phyloP scores from a whole-genome alignment of 768 basidiomycete species.

The Tulasnella sp. region DNA sequence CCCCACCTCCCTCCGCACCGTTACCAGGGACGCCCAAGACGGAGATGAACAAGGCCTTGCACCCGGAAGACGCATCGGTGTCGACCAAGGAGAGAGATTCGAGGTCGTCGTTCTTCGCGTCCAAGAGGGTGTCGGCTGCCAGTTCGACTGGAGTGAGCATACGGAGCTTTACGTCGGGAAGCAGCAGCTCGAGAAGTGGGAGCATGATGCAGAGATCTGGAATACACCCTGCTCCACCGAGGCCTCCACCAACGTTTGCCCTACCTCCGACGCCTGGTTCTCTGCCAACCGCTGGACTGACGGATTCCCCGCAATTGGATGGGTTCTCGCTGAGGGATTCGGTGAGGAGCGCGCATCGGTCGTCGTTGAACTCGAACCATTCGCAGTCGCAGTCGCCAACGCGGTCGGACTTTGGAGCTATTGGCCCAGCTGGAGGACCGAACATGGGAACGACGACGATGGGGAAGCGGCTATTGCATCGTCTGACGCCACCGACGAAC shows the following conservation, averaged over 20 bases:
- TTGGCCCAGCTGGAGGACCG: neutral
- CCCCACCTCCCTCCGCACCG: slow-evolving; percentile 21
- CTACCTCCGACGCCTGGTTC: slow-evolving; percentile 19
- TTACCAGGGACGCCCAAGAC: neutral
- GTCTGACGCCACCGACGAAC: slow-evolving; percentile 22
- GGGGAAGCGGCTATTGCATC: neutral
- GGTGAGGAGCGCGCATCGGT: neutral
- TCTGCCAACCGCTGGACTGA: neutral
- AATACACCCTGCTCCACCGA: neutral
- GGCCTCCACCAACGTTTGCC: slow-evolving; percentile 29
- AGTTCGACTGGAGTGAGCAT: slow-evolving; percentile 32
- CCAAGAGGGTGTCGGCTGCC: slow-evolving; percentile 15
- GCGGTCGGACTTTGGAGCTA: slow-evolving; percentile 15
- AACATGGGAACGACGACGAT: neutral
- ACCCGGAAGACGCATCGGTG: slow-evolving; percentile 17
- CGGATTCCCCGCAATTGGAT: neutral
- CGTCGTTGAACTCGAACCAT: slow-evolving; percentile 20
- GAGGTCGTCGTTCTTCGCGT: slow-evolving; percentile 25
- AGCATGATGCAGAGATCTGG: slow-evolving; percentile 6
- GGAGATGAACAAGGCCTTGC: slow-evolving; percentile 8
- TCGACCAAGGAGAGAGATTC: slow-evolving; percentile 19
- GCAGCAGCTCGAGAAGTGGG: slow-evolving; percentile 14
- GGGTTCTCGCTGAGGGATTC: neutral
- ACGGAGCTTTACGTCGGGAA: slow-evolving; percentile 27
- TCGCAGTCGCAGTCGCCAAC: slow-evolving; percentile 14